Evolutionary conservation across 202 grass and related monocot species (phyloP).

Genomic region (Digitaria exilis): DNA sequence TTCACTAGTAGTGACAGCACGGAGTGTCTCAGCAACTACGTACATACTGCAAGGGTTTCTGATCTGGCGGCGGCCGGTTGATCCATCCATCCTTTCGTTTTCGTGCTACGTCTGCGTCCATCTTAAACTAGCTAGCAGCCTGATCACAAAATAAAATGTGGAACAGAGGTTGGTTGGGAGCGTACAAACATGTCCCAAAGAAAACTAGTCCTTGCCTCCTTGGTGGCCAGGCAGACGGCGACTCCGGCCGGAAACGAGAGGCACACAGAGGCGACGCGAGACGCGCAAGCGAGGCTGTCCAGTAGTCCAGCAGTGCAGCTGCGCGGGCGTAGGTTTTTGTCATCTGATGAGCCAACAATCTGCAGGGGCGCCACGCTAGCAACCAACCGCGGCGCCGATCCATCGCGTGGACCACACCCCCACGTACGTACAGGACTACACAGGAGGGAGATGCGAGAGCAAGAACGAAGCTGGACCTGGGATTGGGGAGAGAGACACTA

Average conservation of each 20-base stretch:
- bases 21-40: background rate
- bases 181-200: slow-evolving; percentile 10
- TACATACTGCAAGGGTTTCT: slow-evolving; percentile 18
- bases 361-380: slow-evolving; percentile 51
- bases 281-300: background rate
- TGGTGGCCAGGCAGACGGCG: background rate
- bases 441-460: background rate
- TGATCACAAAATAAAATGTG: background rate
- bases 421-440: background rate
- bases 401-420: slow-evolving; percentile 20
- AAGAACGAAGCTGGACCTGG: background rate
- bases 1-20: background rate
- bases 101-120: background rate
- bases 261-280: background rate
- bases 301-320: slow-evolving; percentile 37
- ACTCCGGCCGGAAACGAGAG: background rate
- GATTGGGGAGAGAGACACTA: background rate
- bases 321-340: slow-evolving; percentile 51
- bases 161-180: background rate
- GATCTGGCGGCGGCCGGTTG: background rate
- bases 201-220: slow-evolving; percentile 26
- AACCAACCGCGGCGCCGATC: slow-evolving; percentile 20
- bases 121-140: background rate
- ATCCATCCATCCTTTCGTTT: background rate
- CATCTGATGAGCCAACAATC: slow-evolving; percentile 57